Evolutionary conservation across 2,329 filamentous ascomycete species (phyloP), one percentile per base, ranked within the genome.

Genomic region (Epichloe coenophiala): DNA sequence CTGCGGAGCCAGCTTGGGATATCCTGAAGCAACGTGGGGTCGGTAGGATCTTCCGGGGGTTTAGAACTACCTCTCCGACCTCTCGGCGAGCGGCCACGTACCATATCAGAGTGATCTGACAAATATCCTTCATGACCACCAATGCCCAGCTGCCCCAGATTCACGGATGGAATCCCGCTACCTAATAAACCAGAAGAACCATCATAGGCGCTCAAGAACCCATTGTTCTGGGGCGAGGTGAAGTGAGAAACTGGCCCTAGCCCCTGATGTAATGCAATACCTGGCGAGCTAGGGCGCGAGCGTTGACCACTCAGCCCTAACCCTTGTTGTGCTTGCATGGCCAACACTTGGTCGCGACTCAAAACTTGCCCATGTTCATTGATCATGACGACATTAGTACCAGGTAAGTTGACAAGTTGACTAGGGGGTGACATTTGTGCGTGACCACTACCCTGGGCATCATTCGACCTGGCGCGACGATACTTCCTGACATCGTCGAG

Each of bases 31-130:
- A 98, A 78, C 41, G 77, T 82, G 15, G 86, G 85, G 67, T 98
- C 93, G 19, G 91, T 97, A 4, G 93, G 93, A 62, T 98, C 93
- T 74, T 98, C 93, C 45, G 93, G 93, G 93, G 93, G 93, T 77
- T 97, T 98, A 42, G 88, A 95, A 74, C 85, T 96, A 57, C 93
- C 93, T 58, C 93, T 80, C 56, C 93, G 83, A 60, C 93, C 93
- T 59, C 93, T 83, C 52, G 93, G 93, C 53, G 91, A 97, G 51
- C 93, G 83, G 47, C 93, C 93, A 55, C 93, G 86, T 51, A 81
- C 79, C 68, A 96, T 86, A 58, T 96, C 91, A 41, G 88, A 94
- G 63, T 95, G 88, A 63, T 97, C 93, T 27, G 91, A 95, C 48
- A 95, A 73, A 65, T 97, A 96, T 42, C 88, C 89, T 66, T 94